Evolutionary conservation across 2,329 filamentous ascomycete species (phyloP), one percentile per base, ranked within the genome.

Genomic region (Rhynchosporium secalis): DNA sequence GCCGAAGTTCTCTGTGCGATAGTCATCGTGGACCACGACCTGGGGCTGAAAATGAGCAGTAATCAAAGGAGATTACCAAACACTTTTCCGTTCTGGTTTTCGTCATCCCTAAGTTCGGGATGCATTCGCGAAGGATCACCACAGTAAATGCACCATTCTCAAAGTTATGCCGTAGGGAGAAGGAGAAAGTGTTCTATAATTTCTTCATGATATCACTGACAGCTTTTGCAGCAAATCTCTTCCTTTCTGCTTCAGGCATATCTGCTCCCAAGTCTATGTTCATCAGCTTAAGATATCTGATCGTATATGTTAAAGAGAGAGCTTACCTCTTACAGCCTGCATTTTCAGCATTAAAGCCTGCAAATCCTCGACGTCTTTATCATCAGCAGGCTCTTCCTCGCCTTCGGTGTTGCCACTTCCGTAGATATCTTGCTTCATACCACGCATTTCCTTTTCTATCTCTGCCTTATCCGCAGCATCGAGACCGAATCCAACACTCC

Each of bases 311-410:
- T 20, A 47, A 3, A 40, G 15, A 8, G 20, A 33, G 46, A 10
- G 67, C 70, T 64, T 60, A 74, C 73, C 73, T 72, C 69, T 70
- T 8, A 84, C 84, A 1, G 84, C 84, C 73, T 85, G 83, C 64
- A 90, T 76, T 73, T 83, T 87, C 56, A 79, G 75, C 83, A 89
- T 87, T 81, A 89, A 83, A 57, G 76, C 75, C 69, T 88, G 85
- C 36, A 89, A 72, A 72, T 84, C 83, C 69, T 81, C 79, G 15
- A 89, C 79, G 3, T 79, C 75, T 20, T 77, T 76, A 6, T 76
- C 76, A 6, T 76, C 76, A 20, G 74, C 70, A 12, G 65, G 51
- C 15, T 57, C 61, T 7, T 74, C 71, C 2, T 74, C 71, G 7
- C 67, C 67, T 13, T 47, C 57, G 28, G 49, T 56, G 31, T 57